Evolutionary conservation across 257 asterid genomes (phyloP).

Genomic region (Parsonsia alboflavescens): DNA sequence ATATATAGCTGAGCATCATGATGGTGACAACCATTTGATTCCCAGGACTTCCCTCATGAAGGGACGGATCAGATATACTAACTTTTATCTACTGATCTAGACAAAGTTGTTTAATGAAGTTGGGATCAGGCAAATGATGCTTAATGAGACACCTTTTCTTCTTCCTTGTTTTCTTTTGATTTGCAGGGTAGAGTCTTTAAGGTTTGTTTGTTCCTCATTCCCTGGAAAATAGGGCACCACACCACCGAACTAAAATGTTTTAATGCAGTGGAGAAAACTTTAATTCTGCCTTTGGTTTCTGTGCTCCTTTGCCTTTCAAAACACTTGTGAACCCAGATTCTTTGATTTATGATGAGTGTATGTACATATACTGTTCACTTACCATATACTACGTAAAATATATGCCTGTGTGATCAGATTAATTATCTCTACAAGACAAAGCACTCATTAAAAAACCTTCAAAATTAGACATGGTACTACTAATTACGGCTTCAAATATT

Average conservation of each 20-base stretch:
- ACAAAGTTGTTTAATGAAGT: not conserved
- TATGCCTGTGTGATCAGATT: too few species aligned
- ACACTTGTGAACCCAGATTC: not conserved
- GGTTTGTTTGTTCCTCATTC: conserved; percentile 4
- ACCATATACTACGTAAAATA: too few species aligned
- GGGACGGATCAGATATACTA: conserved; percentile 1
- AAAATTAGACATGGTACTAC: too few species aligned
- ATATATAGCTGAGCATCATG: too few species aligned
- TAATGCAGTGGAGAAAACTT: not conserved
- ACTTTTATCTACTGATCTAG: not conserved
- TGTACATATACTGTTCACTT: too few species aligned
- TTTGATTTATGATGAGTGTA: not conserved
- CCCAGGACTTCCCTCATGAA: not conserved
- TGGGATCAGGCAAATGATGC: not conserved
- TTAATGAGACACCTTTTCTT: conserved; percentile 10
- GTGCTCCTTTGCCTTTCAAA: not conserved
- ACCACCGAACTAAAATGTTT: not conserved
- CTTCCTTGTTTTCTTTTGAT: not conserved
- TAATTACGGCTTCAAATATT: too few species aligned
- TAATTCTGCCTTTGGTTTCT: not conserved
- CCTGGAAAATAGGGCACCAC: conserved; percentile 5
- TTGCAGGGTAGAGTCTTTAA: not conserved
- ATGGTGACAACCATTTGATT: not conserved
- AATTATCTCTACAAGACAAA: too few species aligned
- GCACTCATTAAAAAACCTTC: too few species aligned